A percentile compares a stretch with the other conserved stretches of the same genome.
These are phyloP conservation scores for Orbilia quercus DNA, from an alignment of 2,329 filamentous ascomycete species.

Conservation along the genomic window DNA sequence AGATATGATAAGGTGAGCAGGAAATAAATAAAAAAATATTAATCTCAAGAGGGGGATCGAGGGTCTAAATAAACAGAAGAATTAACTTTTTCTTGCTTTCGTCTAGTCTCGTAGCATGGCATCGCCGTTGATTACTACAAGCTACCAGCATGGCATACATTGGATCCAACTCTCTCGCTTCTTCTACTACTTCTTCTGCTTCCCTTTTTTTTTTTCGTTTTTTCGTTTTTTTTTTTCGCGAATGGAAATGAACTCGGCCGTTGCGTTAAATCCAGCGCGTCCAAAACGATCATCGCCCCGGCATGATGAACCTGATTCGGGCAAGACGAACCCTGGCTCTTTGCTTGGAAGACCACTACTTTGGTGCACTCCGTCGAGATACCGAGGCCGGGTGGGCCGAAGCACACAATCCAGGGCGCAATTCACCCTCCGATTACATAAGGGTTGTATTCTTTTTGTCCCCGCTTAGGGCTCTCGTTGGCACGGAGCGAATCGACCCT, in stretches of 20 bases:
- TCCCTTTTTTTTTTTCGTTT: no score
- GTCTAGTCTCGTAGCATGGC: neutral
- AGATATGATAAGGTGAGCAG: constrained; percentile 11
- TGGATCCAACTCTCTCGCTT: no score
- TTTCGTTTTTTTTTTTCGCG: constrained; percentile 39
- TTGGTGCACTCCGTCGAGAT: constrained; percentile 9
- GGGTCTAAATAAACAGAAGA: constrained; percentile 41
- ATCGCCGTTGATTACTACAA: neutral
- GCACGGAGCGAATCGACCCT: constrained; percentile 13
- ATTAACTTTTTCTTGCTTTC: neutral
- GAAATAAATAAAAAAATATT: neutral
- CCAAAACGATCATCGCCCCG: constrained; percentile 25
- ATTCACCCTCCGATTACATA: constrained; percentile 26
- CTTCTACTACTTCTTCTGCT: no score
- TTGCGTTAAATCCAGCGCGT: constrained; percentile 27
- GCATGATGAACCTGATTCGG: constrained; percentile 36
- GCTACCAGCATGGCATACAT: no score
- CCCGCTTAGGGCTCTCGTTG: constrained; percentile 3
- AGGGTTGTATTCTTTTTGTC: constrained; percentile 23
- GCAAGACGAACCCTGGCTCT: constrained; percentile 3
- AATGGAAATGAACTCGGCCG: constrained; percentile 48
- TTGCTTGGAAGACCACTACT: neutral
- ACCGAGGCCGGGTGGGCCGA: constrained; percentile 37
- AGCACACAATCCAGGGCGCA: neutral
- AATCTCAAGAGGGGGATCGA: constrained; percentile 45